Percentiles rank a stretch among this genome's conserved stretches.
Evolutionary conservation across 2,329 filamentous ascomycete genomes (phyloP).

Genomic region (Parascedosporium putredinis): DNA sequence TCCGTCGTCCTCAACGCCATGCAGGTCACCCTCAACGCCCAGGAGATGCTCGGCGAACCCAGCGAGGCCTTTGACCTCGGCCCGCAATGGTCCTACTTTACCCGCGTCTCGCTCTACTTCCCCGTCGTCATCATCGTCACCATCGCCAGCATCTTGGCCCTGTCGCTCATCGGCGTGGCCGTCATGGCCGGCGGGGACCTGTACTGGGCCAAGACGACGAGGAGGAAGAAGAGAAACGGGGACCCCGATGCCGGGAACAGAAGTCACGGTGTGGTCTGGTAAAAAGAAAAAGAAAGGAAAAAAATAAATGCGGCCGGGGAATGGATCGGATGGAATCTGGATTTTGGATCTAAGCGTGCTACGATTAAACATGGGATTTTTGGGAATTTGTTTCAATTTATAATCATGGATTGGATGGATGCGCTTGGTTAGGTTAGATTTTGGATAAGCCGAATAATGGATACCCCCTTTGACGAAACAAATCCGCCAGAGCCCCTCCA

Average conservation of each 20-base stretch:
- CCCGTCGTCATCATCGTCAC: background rate
- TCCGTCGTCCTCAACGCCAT: constrained; percentile 6
- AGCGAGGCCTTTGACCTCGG: background rate
- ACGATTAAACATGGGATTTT: no score
- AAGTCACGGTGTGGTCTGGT: constrained; percentile 7
- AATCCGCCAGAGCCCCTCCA: no score
- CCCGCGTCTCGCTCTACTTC: constrained; percentile 3
- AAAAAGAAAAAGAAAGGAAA: background rate
- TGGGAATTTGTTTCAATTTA: no score
- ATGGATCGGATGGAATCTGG: no score
- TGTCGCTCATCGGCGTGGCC: background rate
- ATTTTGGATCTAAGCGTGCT: no score
- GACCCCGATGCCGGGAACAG: background rate
- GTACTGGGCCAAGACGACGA: background rate
- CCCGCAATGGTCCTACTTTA: background rate
- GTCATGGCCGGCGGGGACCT: background rate
- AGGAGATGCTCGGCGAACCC: background rate
- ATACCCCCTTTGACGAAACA: no score
- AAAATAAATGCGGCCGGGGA: background rate
- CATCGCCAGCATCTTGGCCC: background rate
- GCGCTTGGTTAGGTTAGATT: no score
- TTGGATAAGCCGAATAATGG: no score
- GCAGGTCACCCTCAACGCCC: constrained; percentile 7
- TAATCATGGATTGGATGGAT: no score
- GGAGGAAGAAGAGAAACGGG: background rate